A percentile compares a stretch with the other conserved stretches of the same genome.
phyloP scores from a whole-genome alignment of 352 stramenopile species.

The Phytophthora citricola region DNA sequence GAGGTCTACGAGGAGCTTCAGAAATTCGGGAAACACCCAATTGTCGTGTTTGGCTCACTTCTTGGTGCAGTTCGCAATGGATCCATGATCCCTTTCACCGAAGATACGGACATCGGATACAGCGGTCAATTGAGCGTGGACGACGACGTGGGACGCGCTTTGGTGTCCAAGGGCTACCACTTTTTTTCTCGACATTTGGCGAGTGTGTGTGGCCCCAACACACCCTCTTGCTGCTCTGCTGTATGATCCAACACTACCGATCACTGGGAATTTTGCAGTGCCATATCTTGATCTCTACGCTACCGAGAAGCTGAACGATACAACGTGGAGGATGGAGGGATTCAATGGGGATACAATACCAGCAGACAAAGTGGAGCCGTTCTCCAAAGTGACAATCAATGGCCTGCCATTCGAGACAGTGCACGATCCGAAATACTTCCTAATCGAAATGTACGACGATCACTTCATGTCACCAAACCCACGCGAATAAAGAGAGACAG shows the following conservation, averaged over 20 bases:
- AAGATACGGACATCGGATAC: conserved; percentile 56
- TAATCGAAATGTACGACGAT: conserved; percentile 43
- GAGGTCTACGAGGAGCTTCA: conserved; percentile 59
- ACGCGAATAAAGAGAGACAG: conserved; percentile 5
- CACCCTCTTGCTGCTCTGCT: conserved; percentile 39
- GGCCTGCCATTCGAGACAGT: conserved; percentile 46
- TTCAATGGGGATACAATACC: conserved; percentile 20
- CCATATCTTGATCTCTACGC: conserved; percentile 56
- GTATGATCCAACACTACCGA: conserved; percentile 35
- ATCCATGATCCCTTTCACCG: conserved; percentile 61
- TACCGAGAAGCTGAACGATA: conserved; percentile 18
- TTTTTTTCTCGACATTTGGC: conserved; percentile 48
- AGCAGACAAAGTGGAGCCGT: conserved; percentile 33
- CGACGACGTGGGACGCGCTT: conserved; percentile 11
- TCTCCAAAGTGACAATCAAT: conserved; percentile 38
- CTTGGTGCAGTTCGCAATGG: conserved; percentile 57
- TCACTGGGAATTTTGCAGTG: conserved; percentile 14
- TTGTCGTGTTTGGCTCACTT: conserved; percentile 48
- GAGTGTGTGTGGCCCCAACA: conserved; percentile 43
- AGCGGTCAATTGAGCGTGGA: conserved; percentile 15
- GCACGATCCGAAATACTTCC: conserved; percentile 41
- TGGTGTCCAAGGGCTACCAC: conserved; percentile 57
- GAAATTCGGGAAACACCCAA: conserved; percentile 23
- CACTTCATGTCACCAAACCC: conserved; percentile 41
- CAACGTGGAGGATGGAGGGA: conserved; percentile 29